phyloP scores from a whole-genome alignment of 2,329 filamentous ascomycete genomes.

The Calonectria fujianensis region DNA sequence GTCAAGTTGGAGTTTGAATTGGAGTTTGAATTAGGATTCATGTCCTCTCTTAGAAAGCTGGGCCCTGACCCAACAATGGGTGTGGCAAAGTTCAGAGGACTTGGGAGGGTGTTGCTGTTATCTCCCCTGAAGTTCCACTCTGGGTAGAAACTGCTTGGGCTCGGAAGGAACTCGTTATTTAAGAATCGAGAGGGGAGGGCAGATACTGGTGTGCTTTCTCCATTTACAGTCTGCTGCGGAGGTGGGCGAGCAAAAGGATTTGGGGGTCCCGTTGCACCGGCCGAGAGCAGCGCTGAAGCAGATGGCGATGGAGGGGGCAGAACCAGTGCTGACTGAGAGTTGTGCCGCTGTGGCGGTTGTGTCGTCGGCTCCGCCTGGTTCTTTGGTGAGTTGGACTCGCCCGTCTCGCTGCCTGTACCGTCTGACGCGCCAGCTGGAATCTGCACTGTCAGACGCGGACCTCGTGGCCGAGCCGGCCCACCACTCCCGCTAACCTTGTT shows the following conservation, averaged over 20 bases:
- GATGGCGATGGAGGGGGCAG: constrained; percentile 95
- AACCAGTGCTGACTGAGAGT: constrained; percentile 82
- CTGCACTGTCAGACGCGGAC: constrained; percentile 90
- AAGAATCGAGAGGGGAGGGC: constrained; percentile 94
- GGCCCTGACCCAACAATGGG: constrained; percentile 79
- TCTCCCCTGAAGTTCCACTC: constrained; percentile 87
- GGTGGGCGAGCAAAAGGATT: constrained; percentile 95
- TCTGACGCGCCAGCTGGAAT: constrained; percentile 95
- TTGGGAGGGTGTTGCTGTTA: constrained; percentile 91
- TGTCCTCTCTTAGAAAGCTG: constrained; percentile 77
- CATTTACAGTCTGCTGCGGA: constrained; percentile 78
- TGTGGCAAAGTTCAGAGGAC: constrained; percentile 93
- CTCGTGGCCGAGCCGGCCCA: constrained; percentile 82
- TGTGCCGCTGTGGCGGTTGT: constrained; percentile 69
- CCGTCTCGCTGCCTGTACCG: constrained; percentile 79
- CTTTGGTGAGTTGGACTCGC: constrained; percentile 79
- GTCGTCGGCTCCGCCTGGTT: constrained; percentile 76
- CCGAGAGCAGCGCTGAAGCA: constrained; percentile 88
- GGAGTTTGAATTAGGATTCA: constrained; percentile 41
- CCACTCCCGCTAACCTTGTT: constrained; percentile 73
- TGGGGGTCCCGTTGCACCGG: constrained; percentile 92
- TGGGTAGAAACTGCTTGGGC: constrained; percentile 92
- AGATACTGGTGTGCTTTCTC: constrained; percentile 85
- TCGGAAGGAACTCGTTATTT: constrained; percentile 89
- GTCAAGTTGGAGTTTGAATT: constrained; percentile 45